Conservation (phyloP, 768 basidiomycete species). For the Hortiboletus flavorubellus region DNA sequence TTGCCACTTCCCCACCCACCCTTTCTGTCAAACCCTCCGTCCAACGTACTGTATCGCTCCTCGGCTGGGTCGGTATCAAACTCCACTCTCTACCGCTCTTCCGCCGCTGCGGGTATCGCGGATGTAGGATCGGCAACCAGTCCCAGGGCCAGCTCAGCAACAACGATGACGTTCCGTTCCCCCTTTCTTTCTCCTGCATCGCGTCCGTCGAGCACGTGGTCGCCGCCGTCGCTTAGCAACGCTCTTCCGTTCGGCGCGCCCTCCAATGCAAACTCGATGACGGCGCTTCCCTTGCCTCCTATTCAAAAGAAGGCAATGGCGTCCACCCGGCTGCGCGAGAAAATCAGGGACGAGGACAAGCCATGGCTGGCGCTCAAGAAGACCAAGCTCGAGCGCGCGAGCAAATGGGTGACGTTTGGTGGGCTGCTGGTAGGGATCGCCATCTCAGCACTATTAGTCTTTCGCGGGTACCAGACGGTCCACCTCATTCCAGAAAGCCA, state of each 20-base stretch:
- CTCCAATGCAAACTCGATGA: conserved; percentile 27
- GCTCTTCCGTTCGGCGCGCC: conserved; percentile 25
- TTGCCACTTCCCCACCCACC: conserved; percentile 46
- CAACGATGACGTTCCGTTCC: conserved; percentile 51
- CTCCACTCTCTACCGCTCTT: conserved; percentile 30
- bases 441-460: conserved; percentile 43
- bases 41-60: conserved; percentile 40
- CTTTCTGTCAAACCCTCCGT: conserved; percentile 34
- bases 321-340: conserved; percentile 49
- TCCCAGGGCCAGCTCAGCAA: conserved; percentile 42
- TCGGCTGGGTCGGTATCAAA: conserved; percentile 24
- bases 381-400: conserved; percentile 27
- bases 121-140: conserved; percentile 18
- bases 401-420: conserved; percentile 48
- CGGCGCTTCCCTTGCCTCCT: conserved; percentile 41
- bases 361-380: conserved; percentile 41
- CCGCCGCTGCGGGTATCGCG: conserved; percentile 20
- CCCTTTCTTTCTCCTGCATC: conserved; percentile 72
- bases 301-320: conserved; percentile 35
- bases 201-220: conserved; percentile 61
- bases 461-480: conserved; percentile 41
- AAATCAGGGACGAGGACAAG: conserved; percentile 49
- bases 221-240: conserved; percentile 46
- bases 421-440: conserved; percentile 41
- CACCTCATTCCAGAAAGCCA: conserved; percentile 33